Evolutionary conservation across 176 grass and related monocot species (phyloP).

Genomic region (Triticum urartu): DNA sequence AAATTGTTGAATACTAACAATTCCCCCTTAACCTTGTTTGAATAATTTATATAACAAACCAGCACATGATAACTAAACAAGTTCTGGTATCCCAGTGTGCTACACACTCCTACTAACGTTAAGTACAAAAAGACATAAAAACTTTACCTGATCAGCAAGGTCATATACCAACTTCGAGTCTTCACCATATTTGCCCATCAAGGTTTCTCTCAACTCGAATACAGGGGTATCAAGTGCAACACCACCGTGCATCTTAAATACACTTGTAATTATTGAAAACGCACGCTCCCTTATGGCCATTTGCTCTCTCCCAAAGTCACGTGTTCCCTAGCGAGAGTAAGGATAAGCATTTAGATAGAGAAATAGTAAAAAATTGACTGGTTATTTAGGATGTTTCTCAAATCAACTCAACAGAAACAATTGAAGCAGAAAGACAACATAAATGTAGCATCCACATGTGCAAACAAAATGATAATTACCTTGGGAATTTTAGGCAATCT

Average conservation of each 20-base stretch:
- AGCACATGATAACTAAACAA: background rate
- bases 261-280: constrained; percentile 82
- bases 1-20: background rate
- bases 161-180: constrained; percentile 98
- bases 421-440: background rate
- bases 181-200: constrained; percentile 99
- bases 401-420: background rate
- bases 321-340: constrained; percentile 65
- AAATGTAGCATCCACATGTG: background rate
- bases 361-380: background rate
- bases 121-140: background rate
- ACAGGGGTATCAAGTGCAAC: constrained; percentile 93
- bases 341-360: background rate
- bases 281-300: constrained; percentile 94
- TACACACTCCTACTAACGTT: background rate
- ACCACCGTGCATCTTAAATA: constrained; percentile 98
- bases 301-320: constrained; percentile 94
- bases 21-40: background rate
- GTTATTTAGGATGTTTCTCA: background rate
- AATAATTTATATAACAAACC: background rate
- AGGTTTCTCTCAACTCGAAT: constrained; percentile 96
- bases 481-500: constrained; percentile 99
- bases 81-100: background rate
- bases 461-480: constrained; percentile 44
- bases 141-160: constrained; percentile 90